A percentile compares a stretch with the other conserved stretches of the same genome.
These are phyloP conservation scores for Umbelopsis sp. DNA, from an alignment of 371 early-diverging fungal genomes.

Conservation along the genomic window DNA sequence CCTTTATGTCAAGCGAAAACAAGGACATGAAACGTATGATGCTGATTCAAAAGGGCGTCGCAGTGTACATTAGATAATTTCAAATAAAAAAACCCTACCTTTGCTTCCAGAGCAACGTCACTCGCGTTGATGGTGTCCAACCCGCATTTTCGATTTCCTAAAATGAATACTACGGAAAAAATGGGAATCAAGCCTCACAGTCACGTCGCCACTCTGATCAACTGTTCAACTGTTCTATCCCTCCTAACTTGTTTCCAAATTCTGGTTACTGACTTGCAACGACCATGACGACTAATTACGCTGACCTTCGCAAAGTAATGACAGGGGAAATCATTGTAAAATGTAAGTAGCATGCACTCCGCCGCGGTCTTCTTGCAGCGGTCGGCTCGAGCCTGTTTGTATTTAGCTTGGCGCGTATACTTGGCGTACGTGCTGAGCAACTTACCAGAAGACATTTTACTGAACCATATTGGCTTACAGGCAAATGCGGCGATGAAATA, in stretches of 20 bases:
- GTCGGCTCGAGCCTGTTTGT: too few species aligned
- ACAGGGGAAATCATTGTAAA: constrained; percentile 51
- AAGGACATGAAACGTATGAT: constrained; percentile 38
- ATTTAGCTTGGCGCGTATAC: too few species aligned
- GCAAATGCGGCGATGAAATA: constrained; percentile 42
- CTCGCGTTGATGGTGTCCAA: too few species aligned
- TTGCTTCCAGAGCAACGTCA: too few species aligned
- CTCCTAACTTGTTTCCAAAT: neutral
- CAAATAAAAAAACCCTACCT: too few species aligned
- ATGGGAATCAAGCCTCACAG: neutral
- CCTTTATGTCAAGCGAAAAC: constrained; percentile 47
- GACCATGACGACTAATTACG: constrained; percentile 27
- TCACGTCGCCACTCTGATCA: neutral
- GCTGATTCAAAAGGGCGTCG: constrained; percentile 14
- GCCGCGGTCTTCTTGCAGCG: neutral
- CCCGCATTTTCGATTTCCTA: too few species aligned
- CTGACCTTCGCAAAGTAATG: constrained; percentile 46
- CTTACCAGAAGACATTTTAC: neutral
- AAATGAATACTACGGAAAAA: too few species aligned
- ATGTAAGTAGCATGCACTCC: constrained; percentile 29
- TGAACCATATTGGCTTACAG: constrained; percentile 22
- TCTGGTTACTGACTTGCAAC: neutral
- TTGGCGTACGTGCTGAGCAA: too few species aligned
- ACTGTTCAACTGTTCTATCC: neutral
- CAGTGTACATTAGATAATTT: neutral